A percentile compares a stretch with the other conserved stretches of the same genome.
These are phyloP conservation scores for Talaromyces adpressus DNA, from an alignment of 495 filamentous ascomycete species.

Conservation along the genomic window DNA sequence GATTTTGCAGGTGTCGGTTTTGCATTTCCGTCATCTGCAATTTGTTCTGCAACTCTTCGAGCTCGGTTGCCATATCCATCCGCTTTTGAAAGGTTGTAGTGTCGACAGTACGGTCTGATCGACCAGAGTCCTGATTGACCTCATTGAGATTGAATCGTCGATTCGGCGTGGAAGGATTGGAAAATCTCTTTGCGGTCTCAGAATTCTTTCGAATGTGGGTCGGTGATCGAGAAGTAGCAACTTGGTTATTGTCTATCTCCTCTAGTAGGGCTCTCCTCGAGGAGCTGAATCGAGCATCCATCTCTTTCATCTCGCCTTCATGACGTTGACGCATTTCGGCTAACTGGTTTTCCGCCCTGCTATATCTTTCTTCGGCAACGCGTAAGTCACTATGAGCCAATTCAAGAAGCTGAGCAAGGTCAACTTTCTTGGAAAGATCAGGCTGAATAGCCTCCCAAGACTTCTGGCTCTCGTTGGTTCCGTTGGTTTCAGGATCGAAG, in stretches of 20 bases:
- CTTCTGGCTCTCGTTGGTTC: slow-evolving; percentile 49
- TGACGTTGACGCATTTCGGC: slow-evolving; percentile 67
- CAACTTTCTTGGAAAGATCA: slow-evolving; percentile 58
- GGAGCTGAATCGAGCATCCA: slow-evolving; percentile 63
- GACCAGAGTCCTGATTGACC: slow-evolving; percentile 65
- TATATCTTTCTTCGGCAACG: slow-evolving; percentile 75
- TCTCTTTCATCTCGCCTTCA: slow-evolving; percentile 66
- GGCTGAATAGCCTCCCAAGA: slow-evolving; percentile 58
- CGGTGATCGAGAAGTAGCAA: slow-evolving; percentile 69
- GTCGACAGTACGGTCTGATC: slow-evolving; percentile 86
- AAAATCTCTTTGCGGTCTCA: slow-evolving; percentile 60
- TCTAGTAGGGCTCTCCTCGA: slow-evolving; percentile 69
- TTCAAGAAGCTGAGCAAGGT: slow-evolving; percentile 84
- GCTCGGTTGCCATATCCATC: slow-evolving; percentile 84
- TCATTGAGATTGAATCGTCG: slow-evolving; percentile 60
- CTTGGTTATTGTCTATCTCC: slow-evolving; percentile 82
- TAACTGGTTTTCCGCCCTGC: slow-evolving; percentile 77
- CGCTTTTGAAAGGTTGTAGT: slow-evolving; percentile 81
- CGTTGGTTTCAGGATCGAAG: slow-evolving; percentile 69
- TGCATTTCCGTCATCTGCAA: slow-evolving; percentile 95
- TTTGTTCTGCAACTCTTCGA: slow-evolving; percentile 91
- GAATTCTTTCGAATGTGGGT: slow-evolving; percentile 67
- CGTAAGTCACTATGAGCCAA: slow-evolving; percentile 79
- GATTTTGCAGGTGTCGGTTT: slow-evolving; percentile 87
- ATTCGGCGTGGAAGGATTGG: slow-evolving; percentile 69